Evolutionary conservation across 805 yeast species (phyloP).

Genomic region (Myxozyma mucilagina): DNA sequence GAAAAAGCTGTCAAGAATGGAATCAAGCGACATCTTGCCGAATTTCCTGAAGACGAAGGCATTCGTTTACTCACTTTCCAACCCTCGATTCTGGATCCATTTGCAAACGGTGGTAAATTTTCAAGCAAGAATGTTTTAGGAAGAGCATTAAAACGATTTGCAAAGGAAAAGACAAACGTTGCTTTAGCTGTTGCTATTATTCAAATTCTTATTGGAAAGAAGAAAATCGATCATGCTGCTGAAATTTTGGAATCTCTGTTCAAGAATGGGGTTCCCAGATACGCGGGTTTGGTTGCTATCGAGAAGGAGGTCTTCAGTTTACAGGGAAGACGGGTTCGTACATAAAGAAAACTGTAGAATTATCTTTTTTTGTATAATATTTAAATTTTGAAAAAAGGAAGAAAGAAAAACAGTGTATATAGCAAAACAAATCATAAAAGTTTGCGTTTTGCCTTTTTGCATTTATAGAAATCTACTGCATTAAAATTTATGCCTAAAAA

Average conservation of each 20-base stretch:
- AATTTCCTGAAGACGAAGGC: slow-evolving; percentile 25
- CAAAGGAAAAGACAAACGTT: slow-evolving; percentile 37
- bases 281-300: slow-evolving; percentile 52
- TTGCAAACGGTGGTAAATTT: slow-evolving; percentile 26
- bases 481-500: too few species aligned
- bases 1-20: slow-evolving; percentile 23
- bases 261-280: slow-evolving; percentile 9
- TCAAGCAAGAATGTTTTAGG: slow-evolving; percentile 29
- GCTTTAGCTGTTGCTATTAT: slow-evolving; percentile 37
- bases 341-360: background rate
- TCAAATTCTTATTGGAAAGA: slow-evolving; percentile 33
- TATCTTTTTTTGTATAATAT: background rate
- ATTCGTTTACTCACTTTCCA: slow-evolving; percentile 14
- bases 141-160: slow-evolving; percentile 34
- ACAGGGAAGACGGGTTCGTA: slow-evolving; percentile 1
- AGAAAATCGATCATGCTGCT: slow-evolving; percentile 37
- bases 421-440: background rate
- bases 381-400: background rate
- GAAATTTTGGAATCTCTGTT: slow-evolving; percentile 30
- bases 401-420: background rate
- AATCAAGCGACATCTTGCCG: slow-evolving; percentile 22
- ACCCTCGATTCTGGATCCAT: slow-evolving; percentile 27
- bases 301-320: slow-evolving; percentile 53
- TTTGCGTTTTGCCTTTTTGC: background rate
- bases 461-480: background rate